Evolutionary conservation across 2,329 filamentous ascomycete genomes (phyloP).

Genomic region (Pyricularia grisea): DNA sequence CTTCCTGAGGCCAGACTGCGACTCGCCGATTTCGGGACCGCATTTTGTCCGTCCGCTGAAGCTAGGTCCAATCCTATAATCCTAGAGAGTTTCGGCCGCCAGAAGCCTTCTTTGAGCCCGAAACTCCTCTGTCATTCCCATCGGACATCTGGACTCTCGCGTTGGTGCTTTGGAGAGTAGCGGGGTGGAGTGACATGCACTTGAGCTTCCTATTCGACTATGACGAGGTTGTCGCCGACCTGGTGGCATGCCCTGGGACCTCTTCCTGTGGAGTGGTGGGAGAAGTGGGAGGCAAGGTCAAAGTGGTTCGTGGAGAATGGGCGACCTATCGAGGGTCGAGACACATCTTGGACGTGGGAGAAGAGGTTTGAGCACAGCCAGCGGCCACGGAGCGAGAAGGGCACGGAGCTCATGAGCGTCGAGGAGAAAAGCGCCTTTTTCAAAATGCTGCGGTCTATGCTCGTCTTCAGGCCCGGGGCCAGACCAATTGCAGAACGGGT

Average conservation of each 20-base stretch:
- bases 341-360: neutral
- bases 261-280: neutral
- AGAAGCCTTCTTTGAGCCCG: neutral
- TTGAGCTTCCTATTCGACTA: too few species aligned
- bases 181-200: too few species aligned
- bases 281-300: neutral
- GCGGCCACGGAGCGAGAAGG: neutral
- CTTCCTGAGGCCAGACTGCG: neutral
- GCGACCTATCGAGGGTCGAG: neutral
- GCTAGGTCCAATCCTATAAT: neutral
- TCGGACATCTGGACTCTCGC: neutral
- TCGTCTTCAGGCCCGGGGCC: neutral
- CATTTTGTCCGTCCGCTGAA: neutral
- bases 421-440: neutral
- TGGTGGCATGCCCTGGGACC: neutral
- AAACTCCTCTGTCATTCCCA: neutral
- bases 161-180: too few species aligned
- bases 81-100: neutral
- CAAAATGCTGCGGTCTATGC: neutral
- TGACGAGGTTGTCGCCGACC: too few species aligned
- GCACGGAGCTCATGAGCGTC: neutral
- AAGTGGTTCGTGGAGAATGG: neutral
- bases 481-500: neutral
- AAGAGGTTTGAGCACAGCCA: neutral
- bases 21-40: neutral